A percentile compares a stretch with the other conserved stretches of the same genome.
Conservation (phyloP, 2,329 filamentous ascomycete genomes). For the Elsinoe perseae region DNA sequence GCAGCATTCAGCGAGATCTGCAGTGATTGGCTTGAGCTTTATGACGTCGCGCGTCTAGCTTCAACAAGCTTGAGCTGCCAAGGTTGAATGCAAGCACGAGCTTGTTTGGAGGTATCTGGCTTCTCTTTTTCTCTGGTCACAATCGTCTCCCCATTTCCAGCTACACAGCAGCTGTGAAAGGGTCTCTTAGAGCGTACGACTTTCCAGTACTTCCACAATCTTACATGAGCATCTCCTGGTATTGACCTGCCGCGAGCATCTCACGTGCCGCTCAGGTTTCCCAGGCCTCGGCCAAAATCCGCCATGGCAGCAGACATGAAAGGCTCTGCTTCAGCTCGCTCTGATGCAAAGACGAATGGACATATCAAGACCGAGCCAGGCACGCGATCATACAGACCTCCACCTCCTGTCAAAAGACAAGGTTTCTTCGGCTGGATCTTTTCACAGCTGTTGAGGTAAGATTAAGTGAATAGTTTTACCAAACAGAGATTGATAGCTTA, state of each 20-base stretch:
- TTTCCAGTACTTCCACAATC: neutral
- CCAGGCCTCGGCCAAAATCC: neutral
- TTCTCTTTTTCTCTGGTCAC: neutral
- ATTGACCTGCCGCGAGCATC: slow-evolving; percentile 4
- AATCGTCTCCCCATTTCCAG: neutral
- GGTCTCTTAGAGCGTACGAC: neutral
- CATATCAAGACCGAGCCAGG: slow-evolving; percentile 4
- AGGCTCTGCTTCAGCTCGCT: slow-evolving; percentile 8
- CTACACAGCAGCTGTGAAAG: neutral
- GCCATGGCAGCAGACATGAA: slow-evolving; percentile 18
- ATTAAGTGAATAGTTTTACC: too few relatives aligned
- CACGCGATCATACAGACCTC: neutral
- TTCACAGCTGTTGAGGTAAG: slow-evolving; percentile 14
- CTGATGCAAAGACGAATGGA: slow-evolving; percentile 14
- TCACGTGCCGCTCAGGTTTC: slow-evolving; percentile 1
- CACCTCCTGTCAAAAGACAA: slow-evolving; percentile 8
- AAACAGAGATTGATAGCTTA: neutral
- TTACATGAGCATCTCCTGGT: neutral
- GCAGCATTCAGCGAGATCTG: neutral
- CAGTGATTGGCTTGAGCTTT: slow-evolving; percentile 1
- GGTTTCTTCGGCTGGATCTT: slow-evolving; percentile 17
- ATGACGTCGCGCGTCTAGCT: slow-evolving; percentile 6
- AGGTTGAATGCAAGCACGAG: neutral
- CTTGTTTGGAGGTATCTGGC: slow-evolving; percentile 1
- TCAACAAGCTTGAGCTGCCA: neutral